Evolutionary conservation across 2,329 filamentous ascomycete genomes (phyloP), one percentile per base, ranked within the genome.

Genomic region (Ophiostoma ips): DNA sequence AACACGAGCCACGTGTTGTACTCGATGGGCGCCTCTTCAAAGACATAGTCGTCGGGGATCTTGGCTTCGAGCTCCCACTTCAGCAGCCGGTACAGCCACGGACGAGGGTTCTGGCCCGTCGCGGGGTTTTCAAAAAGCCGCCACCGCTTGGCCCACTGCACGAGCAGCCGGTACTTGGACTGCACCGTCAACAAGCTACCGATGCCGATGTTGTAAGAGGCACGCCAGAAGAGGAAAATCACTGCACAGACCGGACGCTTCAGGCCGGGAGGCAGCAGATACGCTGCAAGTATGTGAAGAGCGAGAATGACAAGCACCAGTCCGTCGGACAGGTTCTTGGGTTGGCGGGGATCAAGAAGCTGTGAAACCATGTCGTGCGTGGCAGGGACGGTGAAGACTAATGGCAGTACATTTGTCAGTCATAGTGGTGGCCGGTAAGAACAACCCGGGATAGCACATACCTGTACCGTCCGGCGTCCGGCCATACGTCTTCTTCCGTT

Each of bases 341-440:
- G 88, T 63, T 96, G 84, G 57, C 84, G 85, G 48, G 92, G 92
- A 60, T 94, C 92, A 59, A 98, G 79, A 50, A 98, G 77, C 69
- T 96, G 92, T 48, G 90, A 94, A 59, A 98, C 90, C 92, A 98
- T 96, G 69, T 98, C 92, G 72, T 95, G 88, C 51, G 92, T 98
- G 55, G 87, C 83, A 45, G 92, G 92, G 50, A 98, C 92, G 52
- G 87, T 84, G 64, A 98, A 98, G 60, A 95, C 92, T 96, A n/a
- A n/a, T n/a, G 61, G 45, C 24, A n/a, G n/a, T n/a, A n/a, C n/a
- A n/a, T n/a, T 19, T 15, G 43, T 45, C 31, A 45, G 43, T 10
- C 21, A n/a, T n/a, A n/a, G n/a, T n/a, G n/a, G n/a, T n/a, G n/a
- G n/a, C n/a, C n/a, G n/a, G n/a, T n/a, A 19, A 38, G 16, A n/a